Evolutionary conservation across 2,329 filamentous ascomycete genomes (phyloP), one percentile per base, ranked within the genome.

Genomic region (Sporothrix phasma): DNA sequence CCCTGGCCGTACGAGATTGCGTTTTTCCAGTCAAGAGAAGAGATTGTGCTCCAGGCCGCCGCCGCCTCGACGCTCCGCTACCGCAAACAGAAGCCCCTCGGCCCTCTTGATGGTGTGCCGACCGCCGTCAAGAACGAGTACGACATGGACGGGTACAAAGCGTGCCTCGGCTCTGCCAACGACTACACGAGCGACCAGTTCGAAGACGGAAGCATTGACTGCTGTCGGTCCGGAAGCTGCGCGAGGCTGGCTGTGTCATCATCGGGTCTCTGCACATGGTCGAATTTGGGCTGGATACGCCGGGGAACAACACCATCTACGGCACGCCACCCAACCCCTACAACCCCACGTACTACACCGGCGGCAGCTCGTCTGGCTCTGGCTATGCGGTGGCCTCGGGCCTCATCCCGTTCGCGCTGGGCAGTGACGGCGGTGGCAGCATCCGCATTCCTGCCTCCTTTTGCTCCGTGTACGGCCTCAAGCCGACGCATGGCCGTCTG

Each of bases 241-340:
- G 88, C 70, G 85, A 89, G 63, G 84, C 86, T 0, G 90, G 90
- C 1, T 88, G 83, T 1, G 78, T 93, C 15, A 77, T 90, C 24
- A 76, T 92, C 6, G 89, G 88, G 15, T 91, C 90, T 75, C 80
- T 84, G 1, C 87, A 81, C 10, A 91, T 92, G 88, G 88, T 91
- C 72, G 89, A 92, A 72, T 79, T 89, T 61, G 89, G 88, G 3
- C 80, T 88, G 66, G 86, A 90, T 69, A 90, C 88, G 0, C 88
- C 86, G 2, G 89, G 89, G 70, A 89, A 89, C 74, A 92, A 92
- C 69, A 84, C 85, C 3, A 83, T 81, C 63, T 82, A 83, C 68
- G 89, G 89, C 53, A 93, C 90, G 0, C 89, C 90, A 0, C 79
- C 80, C 15, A 94, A 94, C 70, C 90, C 90, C 0, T 85, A 89